Conservation (phyloP, 768 basidiomycete species). For the Flagelloscypha sp. region DNA sequence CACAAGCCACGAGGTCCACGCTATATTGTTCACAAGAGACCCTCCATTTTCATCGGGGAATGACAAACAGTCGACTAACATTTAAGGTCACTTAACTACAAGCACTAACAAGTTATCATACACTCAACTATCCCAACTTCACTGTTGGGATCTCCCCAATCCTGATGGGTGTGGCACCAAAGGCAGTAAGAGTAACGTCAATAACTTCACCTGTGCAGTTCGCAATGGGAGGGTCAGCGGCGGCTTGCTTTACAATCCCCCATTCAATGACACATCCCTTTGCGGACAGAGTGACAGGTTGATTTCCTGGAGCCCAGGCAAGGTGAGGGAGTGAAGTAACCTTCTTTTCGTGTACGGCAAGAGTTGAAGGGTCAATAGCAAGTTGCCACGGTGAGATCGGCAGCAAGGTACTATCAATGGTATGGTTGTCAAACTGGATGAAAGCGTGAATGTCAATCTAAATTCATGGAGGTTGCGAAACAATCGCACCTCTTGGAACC, state of each 20-base stretch:
- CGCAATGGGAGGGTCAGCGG: constrained; percentile 29
- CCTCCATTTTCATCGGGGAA: too few species aligned
- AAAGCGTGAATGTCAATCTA: not conserved
- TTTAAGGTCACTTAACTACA: too few species aligned
- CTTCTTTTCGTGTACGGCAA: constrained; percentile 24
- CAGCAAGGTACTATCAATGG: constrained; percentile 28
- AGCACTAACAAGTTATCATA: too few species aligned
- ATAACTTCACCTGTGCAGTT: constrained; percentile 22
- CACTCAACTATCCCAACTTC: constrained; percentile 5
- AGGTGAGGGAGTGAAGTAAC: constrained; percentile 25
- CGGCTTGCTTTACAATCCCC: constrained; percentile 24
- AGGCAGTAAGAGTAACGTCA: constrained; percentile 30
- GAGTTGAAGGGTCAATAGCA: constrained; percentile 30
- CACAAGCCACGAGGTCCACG: too few species aligned
- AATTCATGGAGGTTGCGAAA: too few species aligned
- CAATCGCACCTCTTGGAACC: not conserved
- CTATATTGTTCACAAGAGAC: too few species aligned
- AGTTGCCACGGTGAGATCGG: constrained; percentile 30
- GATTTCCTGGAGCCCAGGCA: constrained; percentile 30
- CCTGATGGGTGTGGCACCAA: constrained; percentile 29
- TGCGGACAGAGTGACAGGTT: constrained; percentile 30
- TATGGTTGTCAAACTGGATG: constrained; percentile 29
- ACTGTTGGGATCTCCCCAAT: constrained; percentile 34
- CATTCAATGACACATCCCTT: constrained; percentile 31
- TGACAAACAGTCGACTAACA: too few species aligned